Conservation (phyloP, 257 asterid genomes). For the Jaltomata sinuosa region DNA sequence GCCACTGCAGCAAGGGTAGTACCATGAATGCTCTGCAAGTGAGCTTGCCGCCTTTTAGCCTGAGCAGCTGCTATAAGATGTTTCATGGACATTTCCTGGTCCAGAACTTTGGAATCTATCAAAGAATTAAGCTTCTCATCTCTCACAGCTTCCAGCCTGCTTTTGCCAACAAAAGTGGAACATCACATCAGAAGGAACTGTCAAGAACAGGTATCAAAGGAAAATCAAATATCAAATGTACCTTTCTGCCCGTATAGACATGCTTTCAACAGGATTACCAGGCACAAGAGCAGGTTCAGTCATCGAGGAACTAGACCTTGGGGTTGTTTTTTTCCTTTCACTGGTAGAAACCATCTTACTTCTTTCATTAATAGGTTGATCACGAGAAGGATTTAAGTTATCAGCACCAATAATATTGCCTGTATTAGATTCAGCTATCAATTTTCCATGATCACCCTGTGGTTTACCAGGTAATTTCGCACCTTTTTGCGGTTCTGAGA, state of each 20-base stretch:
- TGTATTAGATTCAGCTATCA: slow-evolving; percentile 21
- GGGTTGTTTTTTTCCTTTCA: slow-evolving; percentile 46
- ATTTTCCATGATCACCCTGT: slow-evolving; percentile 38
- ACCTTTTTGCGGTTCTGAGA: slow-evolving; percentile 30
- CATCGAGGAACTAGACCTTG: slow-evolving; percentile 27
- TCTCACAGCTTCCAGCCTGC: slow-evolving; percentile 51
- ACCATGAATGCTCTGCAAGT: slow-evolving; percentile 36
- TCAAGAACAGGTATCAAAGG: not conserved
- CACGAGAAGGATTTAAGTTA: slow-evolving; percentile 19
- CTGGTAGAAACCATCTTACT: slow-evolving; percentile 36
- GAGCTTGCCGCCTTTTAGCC: slow-evolving; percentile 72
- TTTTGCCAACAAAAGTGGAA: slow-evolving; percentile 19
- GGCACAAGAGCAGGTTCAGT: slow-evolving; percentile 29
- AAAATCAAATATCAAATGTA: slow-evolving; percentile 9
- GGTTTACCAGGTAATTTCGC: slow-evolving; percentile 32
- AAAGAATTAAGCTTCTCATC: slow-evolving; percentile 29
- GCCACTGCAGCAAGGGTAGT: slow-evolving; percentile 26
- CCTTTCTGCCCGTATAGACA: slow-evolving; percentile 49
- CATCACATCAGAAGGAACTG: slow-evolving; percentile 12
- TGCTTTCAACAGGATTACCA: slow-evolving; percentile 34
- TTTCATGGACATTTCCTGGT: slow-evolving; percentile 59
- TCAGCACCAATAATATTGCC: slow-evolving; percentile 26
- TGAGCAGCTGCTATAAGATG: slow-evolving; percentile 95
- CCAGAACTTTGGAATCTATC: slow-evolving; percentile 37
- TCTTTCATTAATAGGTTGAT: slow-evolving; percentile 40